Evolutionary conservation across 495 filamentous ascomycete species (phyloP).

Genomic region (Daldinia bambusicola): DNA sequence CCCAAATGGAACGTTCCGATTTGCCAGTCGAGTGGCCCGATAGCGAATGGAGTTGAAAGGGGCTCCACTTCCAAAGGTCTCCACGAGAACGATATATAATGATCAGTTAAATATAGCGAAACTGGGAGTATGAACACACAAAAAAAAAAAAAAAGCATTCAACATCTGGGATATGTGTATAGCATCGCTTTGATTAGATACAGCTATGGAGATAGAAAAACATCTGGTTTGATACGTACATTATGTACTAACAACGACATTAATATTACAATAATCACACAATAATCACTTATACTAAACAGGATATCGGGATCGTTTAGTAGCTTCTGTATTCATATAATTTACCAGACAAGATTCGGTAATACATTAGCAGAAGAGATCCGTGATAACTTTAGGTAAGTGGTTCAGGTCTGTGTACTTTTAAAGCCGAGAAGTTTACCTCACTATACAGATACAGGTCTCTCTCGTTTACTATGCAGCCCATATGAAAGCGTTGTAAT

Average conservation of each 20-base stretch:
- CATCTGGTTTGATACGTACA: background rate
- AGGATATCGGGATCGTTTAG: background rate
- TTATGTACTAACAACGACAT: background rate
- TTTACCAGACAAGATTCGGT: background rate
- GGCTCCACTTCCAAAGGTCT: background rate
- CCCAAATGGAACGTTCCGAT: constrained; percentile 4
- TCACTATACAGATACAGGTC: background rate
- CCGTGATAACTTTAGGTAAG: background rate
- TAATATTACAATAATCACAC: too few species aligned
- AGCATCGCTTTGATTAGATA: background rate
- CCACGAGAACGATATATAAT: background rate
- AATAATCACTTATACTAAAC: background rate
- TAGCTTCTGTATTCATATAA: background rate
- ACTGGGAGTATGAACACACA: background rate
- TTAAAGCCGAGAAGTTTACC: too few species aligned
- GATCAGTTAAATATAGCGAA: background rate
- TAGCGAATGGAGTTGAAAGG: background rate
- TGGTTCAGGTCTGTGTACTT: too few species aligned
- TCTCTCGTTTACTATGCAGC: background rate
- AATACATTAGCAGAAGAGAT: background rate
- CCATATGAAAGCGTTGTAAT: background rate
- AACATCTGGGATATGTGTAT: background rate
- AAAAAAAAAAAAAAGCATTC: background rate
- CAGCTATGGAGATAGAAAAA: background rate
- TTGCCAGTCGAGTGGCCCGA: background rate